Conservation (phyloP, 2,329 filamentous ascomycete genomes). For the Alternaria sp. region DNA sequence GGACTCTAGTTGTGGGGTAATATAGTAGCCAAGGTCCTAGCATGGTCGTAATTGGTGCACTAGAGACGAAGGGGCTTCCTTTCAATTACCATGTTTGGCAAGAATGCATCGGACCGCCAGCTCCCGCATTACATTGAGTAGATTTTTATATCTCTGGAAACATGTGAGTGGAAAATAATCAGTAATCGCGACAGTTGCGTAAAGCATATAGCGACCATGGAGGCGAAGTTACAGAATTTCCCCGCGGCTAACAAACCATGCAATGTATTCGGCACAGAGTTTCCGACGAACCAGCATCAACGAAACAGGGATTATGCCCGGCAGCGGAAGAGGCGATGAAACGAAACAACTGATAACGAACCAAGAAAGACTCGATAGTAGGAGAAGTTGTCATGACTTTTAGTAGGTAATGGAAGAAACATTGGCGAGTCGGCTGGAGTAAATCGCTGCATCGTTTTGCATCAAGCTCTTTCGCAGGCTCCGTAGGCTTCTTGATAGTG, state of each 20-base stretch:
- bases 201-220: not conserved
- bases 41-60: constrained; percentile 6
- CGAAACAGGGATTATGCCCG: not conserved
- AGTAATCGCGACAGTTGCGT: not conserved
- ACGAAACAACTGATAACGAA: not conserved
- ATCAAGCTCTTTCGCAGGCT: not conserved
- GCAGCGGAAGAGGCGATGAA: not conserved
- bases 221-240: not conserved
- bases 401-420: not conserved
- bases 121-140: not conserved
- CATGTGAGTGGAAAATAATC: not conserved
- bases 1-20: constrained; percentile 13
- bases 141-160: not conserved
- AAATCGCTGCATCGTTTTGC: not conserved
- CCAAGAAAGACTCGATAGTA: not conserved
- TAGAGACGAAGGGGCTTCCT: not conserved
- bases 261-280: not conserved
- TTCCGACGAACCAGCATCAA: not conserved
- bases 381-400: not conserved
- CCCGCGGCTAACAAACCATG: constrained; percentile 5
- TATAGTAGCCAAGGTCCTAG: constrained; percentile 13
- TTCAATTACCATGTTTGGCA: constrained; percentile 1
- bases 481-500: not conserved
- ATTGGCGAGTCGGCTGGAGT: not conserved
- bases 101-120: not conserved